Percentiles rank a stretch among this genome's conserved stretches.
phyloP scores from a whole-genome alignment of 2,329 filamentous ascomycete species.

The Fonsecaea pugnacius region DNA sequence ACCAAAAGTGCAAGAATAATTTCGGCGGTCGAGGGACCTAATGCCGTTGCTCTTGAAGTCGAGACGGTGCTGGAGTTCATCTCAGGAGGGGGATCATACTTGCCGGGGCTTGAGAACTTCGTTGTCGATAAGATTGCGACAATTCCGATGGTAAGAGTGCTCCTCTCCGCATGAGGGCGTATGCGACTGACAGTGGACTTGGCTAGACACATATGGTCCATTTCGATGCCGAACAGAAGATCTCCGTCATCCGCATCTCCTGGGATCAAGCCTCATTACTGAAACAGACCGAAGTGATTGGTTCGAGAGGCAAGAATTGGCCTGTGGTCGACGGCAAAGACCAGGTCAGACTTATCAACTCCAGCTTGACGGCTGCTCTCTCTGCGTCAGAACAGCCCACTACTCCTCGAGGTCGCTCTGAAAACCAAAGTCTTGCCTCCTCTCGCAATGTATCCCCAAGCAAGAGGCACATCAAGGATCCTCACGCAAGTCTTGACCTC shows the following conservation, averaged over 20 bases:
- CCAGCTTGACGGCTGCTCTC: slow-evolving; percentile 47
- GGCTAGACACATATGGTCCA: slow-evolving; percentile 81
- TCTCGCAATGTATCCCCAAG: slow-evolving; percentile 42
- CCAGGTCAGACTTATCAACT: slow-evolving; percentile 76
- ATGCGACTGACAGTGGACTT: slow-evolving; percentile 16
- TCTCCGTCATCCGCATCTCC: slow-evolving; percentile 82
- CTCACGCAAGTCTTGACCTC: slow-evolving; percentile 45
- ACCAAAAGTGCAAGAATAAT: slow-evolving; percentile 82
- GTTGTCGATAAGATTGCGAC: slow-evolving; percentile 78
- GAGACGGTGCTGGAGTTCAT: slow-evolving; percentile 83
- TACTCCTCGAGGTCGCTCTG: slow-evolving; percentile 33
- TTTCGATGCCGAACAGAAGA: slow-evolving; percentile 77
- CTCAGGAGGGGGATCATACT: slow-evolving; percentile 79
- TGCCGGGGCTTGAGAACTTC: slow-evolving; percentile 91
- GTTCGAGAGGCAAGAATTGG: slow-evolving; percentile 88
- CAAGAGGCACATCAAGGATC: slow-evolving; percentile 50
- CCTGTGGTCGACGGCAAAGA: slow-evolving; percentile 87
- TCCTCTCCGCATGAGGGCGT: background rate
- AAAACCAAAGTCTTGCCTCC: slow-evolving; percentile 24
- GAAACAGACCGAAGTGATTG: slow-evolving; percentile 92
- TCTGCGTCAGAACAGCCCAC: slow-evolving; percentile 33
- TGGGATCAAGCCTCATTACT: slow-evolving; percentile 96
- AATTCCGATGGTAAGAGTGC: slow-evolving; percentile 73
- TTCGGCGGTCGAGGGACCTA: slow-evolving; percentile 70
- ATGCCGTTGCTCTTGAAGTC: slow-evolving; percentile 74